Conservation (phyloP, 225 moss, liverwort and hornwort species). For the Bryoerythrophyllum caledonicum region DNA sequence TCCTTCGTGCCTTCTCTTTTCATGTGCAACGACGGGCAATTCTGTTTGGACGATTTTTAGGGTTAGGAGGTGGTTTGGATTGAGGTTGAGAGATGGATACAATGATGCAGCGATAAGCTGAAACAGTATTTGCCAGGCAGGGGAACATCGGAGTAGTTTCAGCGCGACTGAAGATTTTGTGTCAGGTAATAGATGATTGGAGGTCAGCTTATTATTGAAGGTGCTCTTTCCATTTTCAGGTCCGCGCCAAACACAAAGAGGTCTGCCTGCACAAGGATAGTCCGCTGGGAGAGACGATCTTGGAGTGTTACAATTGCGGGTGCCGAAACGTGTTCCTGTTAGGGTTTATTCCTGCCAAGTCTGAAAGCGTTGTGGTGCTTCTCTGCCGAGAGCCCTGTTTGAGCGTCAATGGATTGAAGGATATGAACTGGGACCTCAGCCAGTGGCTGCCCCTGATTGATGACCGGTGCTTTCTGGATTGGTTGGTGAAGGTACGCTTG, state of each 20-base stretch:
- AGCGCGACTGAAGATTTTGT: background rate
- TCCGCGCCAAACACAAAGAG: conserved; percentile 98
- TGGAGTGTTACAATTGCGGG: conserved; percentile 89
- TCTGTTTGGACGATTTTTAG: conserved; percentile 6
- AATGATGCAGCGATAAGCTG: background rate
- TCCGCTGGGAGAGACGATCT: conserved; percentile 70
- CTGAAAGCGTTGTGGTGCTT: conserved; percentile 67
- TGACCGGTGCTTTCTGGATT: conserved; percentile 64
- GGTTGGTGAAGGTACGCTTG: conserved; percentile 57
- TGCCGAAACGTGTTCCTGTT: conserved; percentile 77
- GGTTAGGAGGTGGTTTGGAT: conserved; percentile 23
- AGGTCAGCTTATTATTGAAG: background rate
- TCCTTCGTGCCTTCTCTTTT: background rate
- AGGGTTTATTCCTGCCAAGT: conserved; percentile 87
- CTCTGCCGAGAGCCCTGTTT: conserved; percentile 66
- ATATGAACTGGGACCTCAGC: conserved; percentile 72
- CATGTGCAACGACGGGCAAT: conserved; percentile 3
- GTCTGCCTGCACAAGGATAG: conserved; percentile 74
- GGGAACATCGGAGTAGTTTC: conserved; percentile 2
- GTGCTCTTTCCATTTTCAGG: conserved; percentile 52
- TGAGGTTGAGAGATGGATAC: background rate
- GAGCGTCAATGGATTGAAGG: conserved; percentile 66
- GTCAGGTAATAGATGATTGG: background rate
- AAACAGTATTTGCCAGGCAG: background rate
- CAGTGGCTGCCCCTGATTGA: conserved; percentile 90